Evolutionary conservation across 208 protist species (phyloP).

Genomic region (Jaenimonas drosophilae): DNA sequence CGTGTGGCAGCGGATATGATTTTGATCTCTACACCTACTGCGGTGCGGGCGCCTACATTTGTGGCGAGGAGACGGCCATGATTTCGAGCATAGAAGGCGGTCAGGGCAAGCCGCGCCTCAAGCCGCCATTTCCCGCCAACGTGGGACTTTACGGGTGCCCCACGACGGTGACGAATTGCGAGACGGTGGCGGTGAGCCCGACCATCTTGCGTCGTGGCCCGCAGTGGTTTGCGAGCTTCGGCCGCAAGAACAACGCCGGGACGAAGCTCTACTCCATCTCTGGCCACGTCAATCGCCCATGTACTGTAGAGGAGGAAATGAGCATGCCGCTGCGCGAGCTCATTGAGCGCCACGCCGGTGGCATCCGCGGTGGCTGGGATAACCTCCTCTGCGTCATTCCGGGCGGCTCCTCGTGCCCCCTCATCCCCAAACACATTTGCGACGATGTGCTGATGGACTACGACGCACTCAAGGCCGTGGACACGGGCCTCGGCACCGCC

Average conservation of each 20-base stretch:
- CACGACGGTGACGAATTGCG: conserved; percentile 98
- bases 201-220: conserved; percentile 92
- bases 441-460: conserved; percentile 98
- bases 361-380: conserved; percentile 97
- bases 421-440: conserved; percentile 94
- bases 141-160: conserved; percentile 98
- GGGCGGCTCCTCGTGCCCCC: conserved; percentile 95
- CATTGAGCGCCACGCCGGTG: conserved; percentile 95
- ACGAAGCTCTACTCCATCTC: conserved; percentile 98
- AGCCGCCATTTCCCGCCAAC: conserved; percentile 98
- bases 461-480: conserved; percentile 90
- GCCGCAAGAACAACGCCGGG: conserved; percentile 95
- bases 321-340: conserved; percentile 96
- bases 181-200: conserved; percentile 96
- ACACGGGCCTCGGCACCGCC: conserved; percentile 97
- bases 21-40: conserved; percentile 98
- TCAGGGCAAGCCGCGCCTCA: conserved; percentile 95
- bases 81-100: conserved; percentile 97
- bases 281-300: conserved; percentile 98
- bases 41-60: conserved; percentile 99
- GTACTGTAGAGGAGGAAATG: conserved; percentile 98
- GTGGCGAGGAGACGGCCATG: conserved; percentile 98
- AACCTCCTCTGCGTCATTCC: conserved; percentile 97
- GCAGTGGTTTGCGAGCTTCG: conserved; percentile 95
- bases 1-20: conserved; percentile 95